These are phyloP conservation scores for Wickerhamiella bombiphila DNA, from an alignment of 805 yeast species.

Conservation along the genomic window DNA sequence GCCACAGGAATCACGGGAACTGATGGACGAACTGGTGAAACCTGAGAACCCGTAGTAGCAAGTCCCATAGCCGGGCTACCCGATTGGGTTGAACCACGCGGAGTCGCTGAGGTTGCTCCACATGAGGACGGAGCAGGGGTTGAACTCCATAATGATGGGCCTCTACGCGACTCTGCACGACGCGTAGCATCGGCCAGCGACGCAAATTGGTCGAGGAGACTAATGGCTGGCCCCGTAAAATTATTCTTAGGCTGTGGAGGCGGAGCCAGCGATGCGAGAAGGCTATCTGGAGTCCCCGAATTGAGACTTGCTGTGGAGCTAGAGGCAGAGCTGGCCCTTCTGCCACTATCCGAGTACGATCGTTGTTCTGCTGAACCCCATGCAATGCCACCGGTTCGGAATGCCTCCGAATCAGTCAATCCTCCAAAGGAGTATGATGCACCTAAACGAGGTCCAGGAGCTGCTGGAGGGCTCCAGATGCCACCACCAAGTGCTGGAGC, in stretches of 20 bases:
- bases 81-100: too few relatives aligned
- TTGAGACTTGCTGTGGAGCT: background rate
- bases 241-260: conserved; percentile 1
- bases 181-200: conserved; percentile 18
- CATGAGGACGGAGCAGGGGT: background rate
- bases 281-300: conserved; percentile 8
- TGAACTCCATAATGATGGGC: background rate
- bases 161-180: conserved; percentile 9
- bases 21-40: background rate
- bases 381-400: conserved; percentile 17
- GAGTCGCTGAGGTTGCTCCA: background rate
- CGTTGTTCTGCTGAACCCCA: conserved; percentile 17
- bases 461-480: background rate
- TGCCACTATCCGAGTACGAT: conserved; percentile 1
- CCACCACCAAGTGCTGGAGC: background rate
- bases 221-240: conserved; percentile 17
- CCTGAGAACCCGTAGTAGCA: background rate
- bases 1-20: background rate
- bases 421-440: conserved; percentile 1
- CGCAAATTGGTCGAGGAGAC: conserved; percentile 17
- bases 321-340: background rate
- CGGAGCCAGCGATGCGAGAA: conserved; percentile 5
- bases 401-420: conserved; percentile 14
- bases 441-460: background rate
- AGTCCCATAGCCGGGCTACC: too few relatives aligned